phyloP scores from a whole-genome alignment of 129 eudicot genomes.

The Arctium minus region DNA sequence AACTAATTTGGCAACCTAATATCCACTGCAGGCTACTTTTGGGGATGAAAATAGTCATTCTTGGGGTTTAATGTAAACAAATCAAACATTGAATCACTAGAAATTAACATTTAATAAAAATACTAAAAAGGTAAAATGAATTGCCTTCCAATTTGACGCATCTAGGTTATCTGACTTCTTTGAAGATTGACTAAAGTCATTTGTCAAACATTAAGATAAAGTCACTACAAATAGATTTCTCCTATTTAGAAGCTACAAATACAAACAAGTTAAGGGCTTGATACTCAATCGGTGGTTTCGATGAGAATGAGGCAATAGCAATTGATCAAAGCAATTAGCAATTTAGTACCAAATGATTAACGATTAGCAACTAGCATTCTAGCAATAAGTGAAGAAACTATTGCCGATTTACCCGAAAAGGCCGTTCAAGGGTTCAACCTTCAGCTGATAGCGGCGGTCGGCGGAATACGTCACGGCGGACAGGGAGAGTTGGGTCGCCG shows the following conservation, averaged over 20 bases:
- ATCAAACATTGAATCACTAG: background rate
- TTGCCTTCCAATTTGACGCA: background rate
- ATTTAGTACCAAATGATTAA: background rate
- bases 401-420: background rate
- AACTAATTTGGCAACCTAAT: background rate
- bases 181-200: background rate
- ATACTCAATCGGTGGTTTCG: background rate
- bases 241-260: background rate
- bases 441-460: background rate
- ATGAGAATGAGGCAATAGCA: too few species aligned
- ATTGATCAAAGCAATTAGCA: background rate
- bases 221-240: background rate
- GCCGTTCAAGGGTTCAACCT: background rate
- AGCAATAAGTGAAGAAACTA: background rate
- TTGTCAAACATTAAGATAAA: background rate
- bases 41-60: background rate
- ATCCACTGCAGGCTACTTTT: background rate
- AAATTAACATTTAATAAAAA: background rate
- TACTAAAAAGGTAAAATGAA: background rate
- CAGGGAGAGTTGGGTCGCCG: too few species aligned
- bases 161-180: too few species aligned
- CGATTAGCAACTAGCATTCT: background rate
- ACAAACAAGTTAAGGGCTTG: background rate
- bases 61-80: background rate
- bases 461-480: too few species aligned